Evolutionary conservation across 176 grass and related monocot genomes (phyloP), one percentile per base, ranked within the genome.

Genomic region (Urochloa ruziziensis): DNA sequence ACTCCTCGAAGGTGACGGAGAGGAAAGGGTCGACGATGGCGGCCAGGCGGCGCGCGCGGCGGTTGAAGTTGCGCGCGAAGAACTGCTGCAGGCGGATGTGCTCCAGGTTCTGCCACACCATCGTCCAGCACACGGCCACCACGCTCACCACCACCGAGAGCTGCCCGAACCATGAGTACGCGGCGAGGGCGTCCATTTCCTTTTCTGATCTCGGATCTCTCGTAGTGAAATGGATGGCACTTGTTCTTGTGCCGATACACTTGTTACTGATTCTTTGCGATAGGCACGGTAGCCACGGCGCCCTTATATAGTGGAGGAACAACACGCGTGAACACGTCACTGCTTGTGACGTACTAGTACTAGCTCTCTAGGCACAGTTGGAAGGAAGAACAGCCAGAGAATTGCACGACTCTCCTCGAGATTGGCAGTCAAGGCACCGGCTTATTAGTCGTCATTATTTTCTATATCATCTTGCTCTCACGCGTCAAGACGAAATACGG

Each of bases 1-100:
- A 76, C 60, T 82, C 86, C n/a, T 54, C 62, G 52, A 70, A 52
- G 63, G 49, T 44, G 40, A 77, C 15, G 24, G 44, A 47, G 23
- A 86, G 76, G 67, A 43, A 80, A 0, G 84, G 72, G 62, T 85
- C 82, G 13, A 85, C 61, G 14, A 78, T 10, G 6, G 74, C 62
- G 46, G 64, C 49, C 4, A 85, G 5, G 3, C 74, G 72, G 2
- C 74, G 73, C 14, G 74, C 74, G 37, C 65, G 74, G 4, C 83
- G 53, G 74, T 6, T 49, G 21, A 74, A 32, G 70, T 53, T 46
- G 57, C 69, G 81, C 4, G 42, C 36, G n/a, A 85, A 40, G 39
- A 64, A 70, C 71, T 56, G 40, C 51, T 85, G 73, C 51, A 78
- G 83, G 0, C 23, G 66, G 52, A 82, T 21, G 67, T 62, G 21